Percentiles rank a stretch among this genome's conserved stretches.
phyloP scores from a whole-genome alignment of 805 yeast genomes.

The Suhomyces emberorum region DNA sequence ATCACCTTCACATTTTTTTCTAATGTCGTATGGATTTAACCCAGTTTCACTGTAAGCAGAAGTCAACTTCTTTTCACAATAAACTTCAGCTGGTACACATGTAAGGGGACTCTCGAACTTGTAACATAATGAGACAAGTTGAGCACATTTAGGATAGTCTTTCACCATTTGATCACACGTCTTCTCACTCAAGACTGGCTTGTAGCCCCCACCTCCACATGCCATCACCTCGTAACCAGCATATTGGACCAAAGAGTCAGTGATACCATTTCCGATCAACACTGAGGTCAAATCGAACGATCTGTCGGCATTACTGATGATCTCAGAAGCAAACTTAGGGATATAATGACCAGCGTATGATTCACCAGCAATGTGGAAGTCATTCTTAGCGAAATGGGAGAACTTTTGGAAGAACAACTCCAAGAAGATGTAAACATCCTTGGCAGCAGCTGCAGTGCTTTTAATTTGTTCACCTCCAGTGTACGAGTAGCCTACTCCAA shows the following conservation, averaged over 20 bases:
- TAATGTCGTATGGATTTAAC: slow-evolving; percentile 62
- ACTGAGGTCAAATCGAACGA: slow-evolving; percentile 33
- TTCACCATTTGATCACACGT: slow-evolving; percentile 33
- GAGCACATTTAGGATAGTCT: slow-evolving; percentile 34
- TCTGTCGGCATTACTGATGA: slow-evolving; percentile 20
- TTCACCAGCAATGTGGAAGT: slow-evolving; percentile 27
- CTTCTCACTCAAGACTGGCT: slow-evolving; percentile 32
- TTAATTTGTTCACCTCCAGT: slow-evolving; percentile 15
- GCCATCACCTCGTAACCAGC: slow-evolving; percentile 43
- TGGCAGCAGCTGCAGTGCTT: slow-evolving; percentile 18
- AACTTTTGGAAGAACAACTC: slow-evolving; percentile 25
- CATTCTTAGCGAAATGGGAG: slow-evolving; percentile 16
- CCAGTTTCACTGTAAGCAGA: slow-evolving; percentile 45
- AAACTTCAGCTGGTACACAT: slow-evolving; percentile 40
- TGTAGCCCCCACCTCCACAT: slow-evolving; percentile 44
- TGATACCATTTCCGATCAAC: slow-evolving; percentile 44
- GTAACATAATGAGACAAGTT: slow-evolving; percentile 31
- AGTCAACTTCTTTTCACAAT: slow-evolving; percentile 27
- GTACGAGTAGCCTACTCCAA: slow-evolving; percentile 24
- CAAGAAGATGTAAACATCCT: slow-evolving; percentile 21
- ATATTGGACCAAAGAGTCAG: slow-evolving; percentile 41
- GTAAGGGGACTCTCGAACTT: slow-evolving; percentile 27
- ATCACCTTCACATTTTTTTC: slow-evolving; percentile 47
- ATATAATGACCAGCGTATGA: slow-evolving; percentile 26
- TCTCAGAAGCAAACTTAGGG: slow-evolving; percentile 22